Conservation (phyloP, 2,329 filamentous ascomycete species). For the Penicillium capsulatum region DNA sequence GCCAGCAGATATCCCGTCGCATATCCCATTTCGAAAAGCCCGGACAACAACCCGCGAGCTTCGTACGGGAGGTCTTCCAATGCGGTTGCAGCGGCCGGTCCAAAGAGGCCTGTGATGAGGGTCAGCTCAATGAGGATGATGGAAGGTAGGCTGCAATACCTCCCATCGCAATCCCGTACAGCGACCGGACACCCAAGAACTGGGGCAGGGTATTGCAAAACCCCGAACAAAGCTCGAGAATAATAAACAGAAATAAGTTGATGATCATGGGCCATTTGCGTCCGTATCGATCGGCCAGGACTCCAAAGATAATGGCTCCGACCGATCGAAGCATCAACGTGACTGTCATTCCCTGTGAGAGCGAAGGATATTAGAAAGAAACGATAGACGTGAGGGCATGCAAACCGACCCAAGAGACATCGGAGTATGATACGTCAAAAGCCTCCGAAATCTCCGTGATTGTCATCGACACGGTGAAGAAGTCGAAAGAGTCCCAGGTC, state of each 20-base stretch:
- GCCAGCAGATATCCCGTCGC: conserved; percentile 35
- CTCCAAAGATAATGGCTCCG: conserved; percentile 53
- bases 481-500: conserved; percentile 65
- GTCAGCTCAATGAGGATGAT: neutral
- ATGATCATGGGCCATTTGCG: conserved; percentile 39
- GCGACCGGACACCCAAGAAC: conserved; percentile 35
- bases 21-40: conserved; percentile 36
- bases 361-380: conserved; percentile 1
- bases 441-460: conserved; percentile 51
- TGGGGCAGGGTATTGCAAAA: conserved; percentile 34
- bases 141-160: conserved; percentile 11
- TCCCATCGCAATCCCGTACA: conserved; percentile 41
- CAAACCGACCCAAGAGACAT: conserved; percentile 56
- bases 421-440: conserved; percentile 53
- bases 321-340: conserved; percentile 59
- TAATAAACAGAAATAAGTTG: conserved; percentile 24
- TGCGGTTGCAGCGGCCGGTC: conserved; percentile 36
- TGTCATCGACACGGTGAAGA: conserved; percentile 61
- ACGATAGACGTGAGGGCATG: neutral
- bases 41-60: conserved; percentile 37
- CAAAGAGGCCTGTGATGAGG: conserved; percentile 19
- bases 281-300: conserved; percentile 55
- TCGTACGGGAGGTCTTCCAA: conserved; percentile 39
- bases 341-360: conserved; percentile 49
- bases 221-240: conserved; percentile 36